Percentiles rank a stretch among this genome's conserved stretches.
These are phyloP conservation scores for Oryza officinalis DNA, from an alignment of 176 grass and related monocot species.

Conservation along the genomic window DNA sequence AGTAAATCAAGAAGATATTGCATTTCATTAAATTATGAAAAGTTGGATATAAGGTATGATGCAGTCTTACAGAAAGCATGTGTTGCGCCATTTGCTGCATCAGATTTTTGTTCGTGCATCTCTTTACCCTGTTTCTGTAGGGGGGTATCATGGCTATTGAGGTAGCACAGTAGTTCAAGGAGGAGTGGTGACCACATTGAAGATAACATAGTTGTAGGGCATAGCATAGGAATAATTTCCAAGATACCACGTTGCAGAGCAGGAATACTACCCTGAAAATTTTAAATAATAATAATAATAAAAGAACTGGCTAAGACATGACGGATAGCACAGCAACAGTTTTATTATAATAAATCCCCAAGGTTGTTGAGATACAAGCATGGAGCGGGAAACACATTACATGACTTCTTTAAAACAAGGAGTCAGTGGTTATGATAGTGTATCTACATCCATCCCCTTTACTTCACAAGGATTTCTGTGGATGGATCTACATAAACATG, in stretches of 20 bases:
- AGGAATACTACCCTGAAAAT: slow-evolving; percentile 71
- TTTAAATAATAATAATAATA: slow-evolving; percentile 11
- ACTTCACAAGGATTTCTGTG: neutral
- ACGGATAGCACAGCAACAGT: slow-evolving; percentile 5
- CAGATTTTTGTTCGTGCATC: slow-evolving; percentile 38
- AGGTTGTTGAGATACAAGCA: slow-evolving; percentile 36
- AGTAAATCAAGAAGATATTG: slow-evolving; percentile 20
- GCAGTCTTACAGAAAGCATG: slow-evolving; percentile 41
- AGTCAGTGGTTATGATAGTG: neutral
- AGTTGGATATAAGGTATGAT: slow-evolving; percentile 14
- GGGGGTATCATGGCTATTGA: slow-evolving; percentile 63
- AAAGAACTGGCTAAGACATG: slow-evolving; percentile 11
- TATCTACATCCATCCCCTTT: neutral
- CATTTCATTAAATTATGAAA: slow-evolving; percentile 31
- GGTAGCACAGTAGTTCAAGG: slow-evolving; percentile 81
- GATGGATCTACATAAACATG: neutral
- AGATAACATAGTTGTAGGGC: slow-evolving; percentile 58
- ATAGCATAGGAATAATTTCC: slow-evolving; percentile 89
- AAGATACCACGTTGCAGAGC: slow-evolving; percentile 75
- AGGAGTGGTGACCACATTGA: slow-evolving; percentile 81
- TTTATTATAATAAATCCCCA: slow-evolving; percentile 18
- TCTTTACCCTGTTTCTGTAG: slow-evolving; percentile 53
- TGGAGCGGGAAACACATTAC: slow-evolving; percentile 18
- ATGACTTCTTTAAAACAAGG: neutral
- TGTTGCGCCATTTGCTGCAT: slow-evolving; percentile 36